Conservation (phyloP, 2,329 filamentous ascomycete species). For the Endothia cerciana region DNA sequence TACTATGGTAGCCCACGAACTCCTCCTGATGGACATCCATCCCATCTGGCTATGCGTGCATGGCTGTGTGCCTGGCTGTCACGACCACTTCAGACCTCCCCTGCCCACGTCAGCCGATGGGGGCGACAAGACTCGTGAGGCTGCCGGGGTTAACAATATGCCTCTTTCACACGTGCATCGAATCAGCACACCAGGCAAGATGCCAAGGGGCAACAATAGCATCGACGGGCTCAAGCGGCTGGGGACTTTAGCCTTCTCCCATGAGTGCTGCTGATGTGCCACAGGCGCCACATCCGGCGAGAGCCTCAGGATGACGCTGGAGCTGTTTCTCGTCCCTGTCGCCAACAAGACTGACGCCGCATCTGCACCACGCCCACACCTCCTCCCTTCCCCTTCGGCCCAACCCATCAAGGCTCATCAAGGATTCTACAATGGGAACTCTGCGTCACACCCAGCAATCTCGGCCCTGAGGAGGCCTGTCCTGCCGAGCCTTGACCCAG, state of each 20-base stretch:
- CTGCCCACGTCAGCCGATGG: neutral
- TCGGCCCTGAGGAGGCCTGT: neutral
- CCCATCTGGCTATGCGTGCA: neutral
- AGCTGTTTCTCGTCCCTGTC: constrained; percentile 16
- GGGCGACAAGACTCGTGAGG: neutral
- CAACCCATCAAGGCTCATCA: neutral
- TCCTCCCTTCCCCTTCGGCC: neutral
- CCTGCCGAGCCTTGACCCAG: neutral
- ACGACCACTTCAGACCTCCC: neutral
- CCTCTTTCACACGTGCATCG: neutral
- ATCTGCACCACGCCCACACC: neutral
- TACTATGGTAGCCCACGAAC: neutral
- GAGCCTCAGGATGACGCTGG: constrained; percentile 8
- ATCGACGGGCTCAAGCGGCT: neutral
- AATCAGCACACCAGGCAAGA: neutral
- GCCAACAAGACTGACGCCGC: neutral
- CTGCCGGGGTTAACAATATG: neutral
- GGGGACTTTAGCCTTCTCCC: neutral
- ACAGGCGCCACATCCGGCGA: neutral
- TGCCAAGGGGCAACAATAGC: neutral
- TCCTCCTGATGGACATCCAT: neutral
- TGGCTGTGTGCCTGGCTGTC: neutral
- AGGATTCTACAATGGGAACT: constrained; percentile 5
- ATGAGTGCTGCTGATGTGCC: neutral
- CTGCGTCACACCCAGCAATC: constrained; percentile 10